Base-by-base conservation (phyloP, 495 filamentous ascomycete species). In the Tricharina praecox region DNA sequence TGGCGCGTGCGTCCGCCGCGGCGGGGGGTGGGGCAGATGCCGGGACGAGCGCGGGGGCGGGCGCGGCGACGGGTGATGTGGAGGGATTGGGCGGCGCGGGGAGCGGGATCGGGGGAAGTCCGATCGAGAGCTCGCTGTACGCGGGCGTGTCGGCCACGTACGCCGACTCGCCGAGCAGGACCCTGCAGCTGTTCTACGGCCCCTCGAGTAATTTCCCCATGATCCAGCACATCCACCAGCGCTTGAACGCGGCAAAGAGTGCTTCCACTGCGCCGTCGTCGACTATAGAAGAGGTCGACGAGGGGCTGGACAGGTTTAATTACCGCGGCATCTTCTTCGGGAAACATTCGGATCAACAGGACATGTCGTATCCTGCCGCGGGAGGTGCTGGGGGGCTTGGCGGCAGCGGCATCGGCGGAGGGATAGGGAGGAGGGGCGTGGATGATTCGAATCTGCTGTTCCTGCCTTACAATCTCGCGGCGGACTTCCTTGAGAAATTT, bases 211-310 rank as follows among this genome's bases (percentile, higher is more conserved):
- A 46, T 19, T 46, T 46, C 19, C 25, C 26, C 1, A 33, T 46
- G 43, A 46, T 46, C 8, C 43, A 46, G 28, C 43, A 46, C 20
- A 46, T 46, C 2, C 10, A 46, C 28, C 18, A 33, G 28, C 25
- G 43, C 3, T 23, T 46, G 28, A 2, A 19, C 19, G 9, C 28
- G 25, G 26, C 19, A 19, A 25, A 18, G 26, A 8, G 9, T 7
- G 43, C 5, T 5, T 10, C 4, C 10, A 7, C 4, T 19, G 24
- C 5, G 10, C 4, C 5, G 39, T 10, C 8, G 11, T 4, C 23
- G 7, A 16, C 4, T 5, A 43, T 43, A 3, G 40, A 43, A 26
- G 25, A 20, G 43, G 2, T 46, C 7, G 43, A 46, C 19, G 28
- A 46, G 16, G 43, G 43, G 2, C 20, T 46, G 28, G 43, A 46